Conservation (phyloP, 2,329 filamentous ascomycete species). For the Claviceps maximensis region DNA sequence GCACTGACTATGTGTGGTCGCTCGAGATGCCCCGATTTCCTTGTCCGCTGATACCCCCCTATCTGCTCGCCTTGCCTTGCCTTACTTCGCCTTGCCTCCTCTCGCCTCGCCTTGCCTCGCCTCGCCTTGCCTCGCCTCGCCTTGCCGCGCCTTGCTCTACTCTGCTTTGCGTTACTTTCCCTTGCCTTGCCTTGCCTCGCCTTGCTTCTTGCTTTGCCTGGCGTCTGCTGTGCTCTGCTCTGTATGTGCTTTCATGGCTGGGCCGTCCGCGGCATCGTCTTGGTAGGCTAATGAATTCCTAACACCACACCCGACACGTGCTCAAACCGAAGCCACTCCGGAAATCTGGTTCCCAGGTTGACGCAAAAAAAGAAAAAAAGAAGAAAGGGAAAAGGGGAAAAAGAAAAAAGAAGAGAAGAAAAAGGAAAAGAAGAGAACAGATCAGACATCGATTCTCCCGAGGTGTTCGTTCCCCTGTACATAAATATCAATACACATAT, state of each 20-base stretch:
- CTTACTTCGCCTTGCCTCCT: not conserved
- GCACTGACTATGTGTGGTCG: not conserved
- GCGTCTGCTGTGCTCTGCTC: too few species aligned
- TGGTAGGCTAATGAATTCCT: not conserved
- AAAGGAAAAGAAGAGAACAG: too few species aligned
- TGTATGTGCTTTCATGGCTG: not conserved
- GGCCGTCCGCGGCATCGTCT: not conserved
- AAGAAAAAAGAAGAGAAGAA: not conserved
- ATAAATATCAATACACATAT: not conserved
- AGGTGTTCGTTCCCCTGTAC: not conserved
- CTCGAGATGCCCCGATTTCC: not conserved
- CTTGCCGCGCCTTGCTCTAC: too few species aligned
- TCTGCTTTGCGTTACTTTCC: too few species aligned
- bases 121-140: too few species aligned
- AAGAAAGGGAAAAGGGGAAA: too few species aligned
- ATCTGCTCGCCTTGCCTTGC: not conserved
- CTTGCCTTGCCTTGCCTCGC: not conserved
- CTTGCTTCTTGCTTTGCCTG: too few species aligned
- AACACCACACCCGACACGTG: not conserved
- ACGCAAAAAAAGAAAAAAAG: not conserved
- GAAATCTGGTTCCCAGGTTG: not conserved
- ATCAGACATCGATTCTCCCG: too few species aligned
- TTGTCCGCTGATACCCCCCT: not conserved
- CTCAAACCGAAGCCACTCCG: not conserved
- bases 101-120: not conserved